Evolutionary conservation across 768 basidiomycete species (phyloP).

Genomic region (Amanita thiersii): DNA sequence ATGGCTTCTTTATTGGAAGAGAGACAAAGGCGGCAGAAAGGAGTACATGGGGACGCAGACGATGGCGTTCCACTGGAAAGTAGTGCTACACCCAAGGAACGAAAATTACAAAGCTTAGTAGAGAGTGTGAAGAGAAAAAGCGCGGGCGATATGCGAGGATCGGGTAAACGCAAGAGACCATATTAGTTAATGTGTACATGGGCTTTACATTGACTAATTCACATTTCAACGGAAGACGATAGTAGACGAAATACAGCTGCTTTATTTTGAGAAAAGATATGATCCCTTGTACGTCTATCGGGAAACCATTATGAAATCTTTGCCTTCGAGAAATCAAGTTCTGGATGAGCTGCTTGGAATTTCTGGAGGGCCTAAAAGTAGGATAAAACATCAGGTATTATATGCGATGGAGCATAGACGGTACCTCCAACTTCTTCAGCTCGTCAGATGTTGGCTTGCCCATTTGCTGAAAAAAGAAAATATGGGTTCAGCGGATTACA

Average conservation of each 20-base stretch:
- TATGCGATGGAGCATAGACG: constrained; percentile 8
- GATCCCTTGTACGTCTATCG: too few species aligned
- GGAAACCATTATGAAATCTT: constrained; percentile 64
- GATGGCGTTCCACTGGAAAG: constrained; percentile 10
- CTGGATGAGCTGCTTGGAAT: constrained; percentile 87
- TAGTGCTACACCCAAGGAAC: constrained; percentile 8
- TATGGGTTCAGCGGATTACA: constrained; percentile 7
- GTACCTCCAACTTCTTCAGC: constrained; percentile 83
- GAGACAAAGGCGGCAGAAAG: constrained; percentile 57
- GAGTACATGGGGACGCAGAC: constrained; percentile 16
- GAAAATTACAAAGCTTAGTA: constrained; percentile 59
- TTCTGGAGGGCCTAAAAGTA: constrained; percentile 64
- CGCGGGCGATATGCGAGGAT: constrained; percentile 17
- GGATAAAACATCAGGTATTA: background rate
- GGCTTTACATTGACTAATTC: background rate
- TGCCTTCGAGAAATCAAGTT: constrained; percentile 90
- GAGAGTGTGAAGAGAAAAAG: constrained; percentile 86
- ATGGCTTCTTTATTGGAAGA: constrained; percentile 86
- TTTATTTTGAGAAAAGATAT: background rate
- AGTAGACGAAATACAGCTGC: too few species aligned
- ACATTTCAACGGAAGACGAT: too few species aligned
- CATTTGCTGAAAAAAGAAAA: constrained; percentile 66
- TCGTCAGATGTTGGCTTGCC: constrained; percentile 96
- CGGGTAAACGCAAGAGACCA: constrained; percentile 34
- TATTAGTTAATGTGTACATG: constrained; percentile 10